phyloP scores from a whole-genome alignment of 345 rosid species.

The Eucalyptus tenuipes region DNA sequence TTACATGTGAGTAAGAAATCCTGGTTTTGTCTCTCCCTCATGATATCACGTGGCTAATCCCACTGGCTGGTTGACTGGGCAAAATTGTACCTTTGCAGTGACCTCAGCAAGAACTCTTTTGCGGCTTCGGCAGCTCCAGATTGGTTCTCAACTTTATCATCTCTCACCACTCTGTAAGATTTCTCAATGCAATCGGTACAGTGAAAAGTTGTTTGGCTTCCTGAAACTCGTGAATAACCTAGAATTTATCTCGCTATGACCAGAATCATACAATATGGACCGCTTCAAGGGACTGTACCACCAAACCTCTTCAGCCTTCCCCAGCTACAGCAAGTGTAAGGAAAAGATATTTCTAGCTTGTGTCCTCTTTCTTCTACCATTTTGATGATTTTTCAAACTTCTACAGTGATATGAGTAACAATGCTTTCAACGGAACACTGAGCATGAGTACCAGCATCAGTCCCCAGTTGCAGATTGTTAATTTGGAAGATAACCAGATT shows the following conservation, averaged over 20 bases:
- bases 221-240: neutral
- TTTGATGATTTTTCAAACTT: neutral
- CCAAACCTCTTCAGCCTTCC: conserved; percentile 49
- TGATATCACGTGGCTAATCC: neutral
- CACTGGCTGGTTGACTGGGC: neutral
- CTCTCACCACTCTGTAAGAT: conserved; percentile 76
- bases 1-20: conserved; percentile 47
- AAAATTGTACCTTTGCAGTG: conserved; percentile 32
- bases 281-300: conserved; percentile 62
- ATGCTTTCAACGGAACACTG: conserved; percentile 56
- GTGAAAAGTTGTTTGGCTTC: neutral
- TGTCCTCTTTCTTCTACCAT: neutral
- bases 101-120: conserved; percentile 83
- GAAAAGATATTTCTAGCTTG: neutral
- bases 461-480: conserved; percentile 48
- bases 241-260: neutral
- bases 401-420: conserved; percentile 57
- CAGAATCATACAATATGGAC: conserved; percentile 64
- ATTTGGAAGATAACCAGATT: conserved; percentile 62
- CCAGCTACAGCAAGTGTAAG: conserved; percentile 86
- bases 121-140: conserved; percentile 55
- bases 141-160: conserved; percentile 83
- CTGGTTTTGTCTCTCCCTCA: neutral
- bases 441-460: conserved; percentile 38
- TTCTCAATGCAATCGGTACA: neutral